Evolutionary conservation across 83 land plant genomes (phyloP), one percentile per base, ranked within the genome.

Genomic region (Isoetes engelmannii): DNA sequence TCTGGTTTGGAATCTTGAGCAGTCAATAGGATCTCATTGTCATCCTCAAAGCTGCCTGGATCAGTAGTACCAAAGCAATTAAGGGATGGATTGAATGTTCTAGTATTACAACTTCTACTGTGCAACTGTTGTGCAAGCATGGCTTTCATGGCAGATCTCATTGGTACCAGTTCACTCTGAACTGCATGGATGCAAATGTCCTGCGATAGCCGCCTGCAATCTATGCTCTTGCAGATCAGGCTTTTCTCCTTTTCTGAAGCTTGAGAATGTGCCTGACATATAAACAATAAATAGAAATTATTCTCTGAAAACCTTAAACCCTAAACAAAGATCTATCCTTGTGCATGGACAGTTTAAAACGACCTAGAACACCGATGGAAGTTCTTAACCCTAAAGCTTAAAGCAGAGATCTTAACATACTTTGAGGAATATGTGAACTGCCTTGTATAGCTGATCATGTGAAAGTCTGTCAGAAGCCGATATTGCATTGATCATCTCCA

Each of bases 381-480:
- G 12, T 12, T 7, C 7, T 12, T 7, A 7, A 49, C 53, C 12
- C 7, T 12, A 49, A 12, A 1, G 12, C 15, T 12, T 51, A 12
- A 12, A 51, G 15, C 54, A 51, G 54, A 51, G 15, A 12, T 51
- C 2, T 12, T 12, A 15, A 51, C 54, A 51, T n/a, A 51, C 67
- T 47, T 64, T 64, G 9, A 64, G 45, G 67, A 41, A 64, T 9
- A 9, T 64, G 41, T 64, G 67, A 17, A 64, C 45, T 9, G 67
- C 67, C 17, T 64, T 64, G 67, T 64, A 64, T 9, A 64, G 67
- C 45, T 64, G 67, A 17, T 64, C 67, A 44, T 64, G 67, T 9
- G 13, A 18, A 9, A 15, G 10, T 2, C 67, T 7, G 41, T 13
- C 67, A 64, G 41, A 64, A 12, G 12, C 47, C 2, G 67, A 47